Evolutionary conservation across 2,329 filamentous ascomycete genomes (phyloP).

Genomic region (Monilinia polystroma): DNA sequence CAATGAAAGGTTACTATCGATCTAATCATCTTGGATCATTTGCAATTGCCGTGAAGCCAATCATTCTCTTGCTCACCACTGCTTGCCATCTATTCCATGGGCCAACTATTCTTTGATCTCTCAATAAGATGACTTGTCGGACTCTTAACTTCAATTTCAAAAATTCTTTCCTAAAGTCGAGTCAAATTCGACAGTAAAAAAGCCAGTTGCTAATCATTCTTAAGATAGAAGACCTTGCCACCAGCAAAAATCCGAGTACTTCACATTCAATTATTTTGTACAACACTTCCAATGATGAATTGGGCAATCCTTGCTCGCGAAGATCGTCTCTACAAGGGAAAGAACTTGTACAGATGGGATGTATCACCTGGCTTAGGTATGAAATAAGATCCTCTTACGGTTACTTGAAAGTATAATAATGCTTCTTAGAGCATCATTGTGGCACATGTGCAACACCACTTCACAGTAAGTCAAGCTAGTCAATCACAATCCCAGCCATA

Average conservation of each 20-base stretch:
- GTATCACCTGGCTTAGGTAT: conserved; percentile 38
- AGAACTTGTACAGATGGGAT: conserved; percentile 38
- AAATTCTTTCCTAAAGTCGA: background rate
- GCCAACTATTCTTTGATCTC: background rate
- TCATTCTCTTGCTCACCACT: background rate
- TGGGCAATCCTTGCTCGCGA: conserved; percentile 36
- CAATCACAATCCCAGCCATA: background rate
- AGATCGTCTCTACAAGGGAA: conserved; percentile 37
- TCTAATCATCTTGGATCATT: background rate
- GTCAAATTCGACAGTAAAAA: background rate
- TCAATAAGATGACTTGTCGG: background rate
- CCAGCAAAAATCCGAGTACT: background rate
- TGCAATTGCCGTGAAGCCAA: background rate
- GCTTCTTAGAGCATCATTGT: conserved; percentile 39
- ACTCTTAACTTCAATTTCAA: background rate
- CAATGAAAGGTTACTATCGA: background rate
- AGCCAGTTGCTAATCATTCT: background rate
- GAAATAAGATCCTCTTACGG: background rate
- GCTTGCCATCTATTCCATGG: background rate
- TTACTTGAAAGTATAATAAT: conserved; percentile 25
- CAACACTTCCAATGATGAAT: conserved; percentile 30
- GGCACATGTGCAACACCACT: conserved; percentile 37
- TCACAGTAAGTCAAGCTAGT: conserved; percentile 31
- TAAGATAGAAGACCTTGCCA: background rate
- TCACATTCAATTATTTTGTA: background rate